phyloP scores from a whole-genome alignment of 148 eudicot species.

The Euryodendron excelsum region DNA sequence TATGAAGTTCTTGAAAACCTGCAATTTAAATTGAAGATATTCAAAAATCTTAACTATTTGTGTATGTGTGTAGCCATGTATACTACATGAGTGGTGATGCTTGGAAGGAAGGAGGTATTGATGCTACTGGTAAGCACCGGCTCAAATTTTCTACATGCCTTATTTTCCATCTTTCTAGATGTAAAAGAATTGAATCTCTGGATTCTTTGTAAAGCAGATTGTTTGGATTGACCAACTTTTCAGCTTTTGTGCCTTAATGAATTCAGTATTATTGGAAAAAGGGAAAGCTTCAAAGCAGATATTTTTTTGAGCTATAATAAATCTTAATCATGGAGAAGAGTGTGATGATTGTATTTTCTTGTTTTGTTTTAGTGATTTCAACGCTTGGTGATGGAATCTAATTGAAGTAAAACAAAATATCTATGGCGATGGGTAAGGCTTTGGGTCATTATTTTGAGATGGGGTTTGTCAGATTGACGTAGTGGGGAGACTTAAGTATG shows the following conservation, averaged over 20 bases:
- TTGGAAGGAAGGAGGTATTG: slow-evolving; percentile 99
- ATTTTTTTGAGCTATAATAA: background rate
- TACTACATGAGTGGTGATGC: slow-evolving; percentile 99
- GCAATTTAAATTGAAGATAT: background rate
- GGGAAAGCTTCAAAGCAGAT: background rate
- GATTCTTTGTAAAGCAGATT: background rate
- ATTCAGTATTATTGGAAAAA: background rate
- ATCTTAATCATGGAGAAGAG: background rate
- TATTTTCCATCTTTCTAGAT: background rate
- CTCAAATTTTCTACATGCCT: slow-evolving; percentile 13
- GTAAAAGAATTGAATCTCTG: background rate
- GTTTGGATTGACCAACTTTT: background rate
- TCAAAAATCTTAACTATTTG: slow-evolving; percentile 23
- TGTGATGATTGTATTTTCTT: background rate
- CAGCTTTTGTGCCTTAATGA: background rate
- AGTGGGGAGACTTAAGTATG: background rate
- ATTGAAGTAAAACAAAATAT: background rate
- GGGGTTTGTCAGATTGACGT: background rate
- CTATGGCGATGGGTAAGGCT: background rate
- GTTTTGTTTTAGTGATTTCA: background rate
- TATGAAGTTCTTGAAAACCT: slow-evolving; percentile 1
- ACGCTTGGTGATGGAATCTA: background rate
- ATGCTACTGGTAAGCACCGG: slow-evolving; percentile 80
- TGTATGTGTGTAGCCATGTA: slow-evolving; percentile 67
- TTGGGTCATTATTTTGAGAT: background rate